Percentiles rank a stretch among this genome's conserved stretches.
Conservation (phyloP, 306 rosid species). For the Cucumis cinereus region DNA sequence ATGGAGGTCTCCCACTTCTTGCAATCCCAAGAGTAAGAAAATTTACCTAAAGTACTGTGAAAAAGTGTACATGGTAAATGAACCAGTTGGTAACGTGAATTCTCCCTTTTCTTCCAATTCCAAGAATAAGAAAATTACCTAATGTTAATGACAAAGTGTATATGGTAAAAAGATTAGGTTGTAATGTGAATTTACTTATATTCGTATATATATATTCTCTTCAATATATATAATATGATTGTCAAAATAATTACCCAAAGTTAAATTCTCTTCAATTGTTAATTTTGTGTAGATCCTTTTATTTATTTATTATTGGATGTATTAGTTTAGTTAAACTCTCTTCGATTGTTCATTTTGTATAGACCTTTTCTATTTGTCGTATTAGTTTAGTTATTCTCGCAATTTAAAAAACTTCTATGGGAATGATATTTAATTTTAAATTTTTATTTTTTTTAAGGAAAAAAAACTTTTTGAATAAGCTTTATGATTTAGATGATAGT, state of each 20-base stretch:
- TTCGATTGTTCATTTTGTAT: no score
- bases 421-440: no score
- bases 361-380: background rate
- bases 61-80: background rate
- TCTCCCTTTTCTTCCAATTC: background rate
- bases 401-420: no score
- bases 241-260: background rate
- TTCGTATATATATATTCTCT: no score
- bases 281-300: background rate
- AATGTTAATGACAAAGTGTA: background rate
- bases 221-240: no score
- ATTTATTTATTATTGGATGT: no score
- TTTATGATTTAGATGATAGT: no score
- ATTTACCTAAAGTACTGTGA: background rate
- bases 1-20: constrained; percentile 43
- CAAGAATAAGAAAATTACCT: background rate
- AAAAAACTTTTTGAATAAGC: no score
- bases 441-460: no score
- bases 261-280: background rate
- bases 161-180: background rate
- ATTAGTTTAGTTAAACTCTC: no score
- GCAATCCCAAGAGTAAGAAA: constrained; percentile 30
- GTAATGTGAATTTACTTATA: background rate
- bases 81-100: background rate
- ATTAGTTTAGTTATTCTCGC: background rate